Percentiles rank a stretch among this genome's conserved stretches.
These are phyloP conservation scores for Dissophora ornata DNA, from an alignment of 192 early-diverging fungal genomes.

Conservation along the genomic window DNA sequence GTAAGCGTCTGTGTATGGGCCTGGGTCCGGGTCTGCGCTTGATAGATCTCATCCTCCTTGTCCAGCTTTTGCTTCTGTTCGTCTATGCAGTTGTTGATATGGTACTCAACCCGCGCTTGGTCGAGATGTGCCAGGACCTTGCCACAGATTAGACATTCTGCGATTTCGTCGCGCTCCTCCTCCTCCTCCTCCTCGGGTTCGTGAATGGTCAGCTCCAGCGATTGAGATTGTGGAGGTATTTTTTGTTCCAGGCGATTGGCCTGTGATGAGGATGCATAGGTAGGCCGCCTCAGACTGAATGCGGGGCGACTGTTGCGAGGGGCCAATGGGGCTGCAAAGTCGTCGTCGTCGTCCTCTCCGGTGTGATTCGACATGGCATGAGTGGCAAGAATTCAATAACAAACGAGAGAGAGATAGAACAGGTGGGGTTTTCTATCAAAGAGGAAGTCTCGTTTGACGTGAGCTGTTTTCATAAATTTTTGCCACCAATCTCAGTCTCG, in stretches of 20 bases:
- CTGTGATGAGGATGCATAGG: not conserved
- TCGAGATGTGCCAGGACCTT: conserved; percentile 33
- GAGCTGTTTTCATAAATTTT: too few species aligned
- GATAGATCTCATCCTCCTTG: too few species aligned
- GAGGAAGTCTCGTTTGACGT: not conserved
- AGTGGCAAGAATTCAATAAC: not conserved
- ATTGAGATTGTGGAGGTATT: too few species aligned
- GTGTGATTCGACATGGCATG: not conserved
- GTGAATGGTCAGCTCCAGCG: not conserved
- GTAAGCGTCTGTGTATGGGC: too few species aligned
- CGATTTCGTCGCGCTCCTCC: not conserved
- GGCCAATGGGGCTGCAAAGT: conserved; percentile 19
- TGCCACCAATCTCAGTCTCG: too few species aligned
- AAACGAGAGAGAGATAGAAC: not conserved
- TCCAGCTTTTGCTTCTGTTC: conserved; percentile 24
- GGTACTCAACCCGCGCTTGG: conserved; percentile 25
- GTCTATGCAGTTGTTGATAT: conserved; percentile 45
- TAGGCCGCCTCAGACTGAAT: not conserved
- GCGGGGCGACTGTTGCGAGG: too few species aligned
- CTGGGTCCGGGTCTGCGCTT: too few species aligned
- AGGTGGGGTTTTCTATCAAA: not conserved
- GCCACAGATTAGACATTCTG: conserved; percentile 33
- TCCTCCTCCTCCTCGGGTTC: not conserved
- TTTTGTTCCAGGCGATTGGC: too few species aligned
- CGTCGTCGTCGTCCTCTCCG: conserved; percentile 24